Base-by-base conservation (phyloP, 192 early-diverging fungal genomes). In the Gamsiella multidivaricata region DNA sequence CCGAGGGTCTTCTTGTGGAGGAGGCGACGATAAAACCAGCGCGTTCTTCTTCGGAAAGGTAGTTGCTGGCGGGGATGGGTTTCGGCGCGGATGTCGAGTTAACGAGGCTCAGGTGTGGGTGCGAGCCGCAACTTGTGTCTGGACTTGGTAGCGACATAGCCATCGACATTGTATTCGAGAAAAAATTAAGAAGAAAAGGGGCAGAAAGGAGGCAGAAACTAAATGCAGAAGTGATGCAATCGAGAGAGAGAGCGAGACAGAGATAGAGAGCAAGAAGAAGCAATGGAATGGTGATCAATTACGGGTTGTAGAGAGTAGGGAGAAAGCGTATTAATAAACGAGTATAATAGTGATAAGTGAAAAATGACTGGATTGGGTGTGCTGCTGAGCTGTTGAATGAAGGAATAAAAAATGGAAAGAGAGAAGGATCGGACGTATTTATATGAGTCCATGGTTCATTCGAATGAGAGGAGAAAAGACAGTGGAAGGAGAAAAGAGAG, bases 31-130 rank as follows among this genome's bases (percentile, higher is more conserved):
- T 53, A 20, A 53, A 53, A 14, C 12, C 36, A 9, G 49, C 49
- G 7, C 61, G 61, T 17, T 64, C 61, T 28, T 64, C 36, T 8
- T 64, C 49, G 33, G 50, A 39, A n/a, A 64, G 50, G 29, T 53
- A 50, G n/a, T 6, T 20, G 22, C 22, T 23, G 11, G 15, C 22
- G 20, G 56, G 28, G 25, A n/a, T 28, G 23, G 26, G 51, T 8
- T 31, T 53, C 1, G 51, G 28, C 9, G 51, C 26, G 7, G 51
- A 18, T 15, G 3, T 18, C 26, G 52, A 12, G 22, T 23, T 25
- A 18, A 3, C 22, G 39, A n/a, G 25, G 29, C 8, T 49, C 22
- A 54, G 23, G 15, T 50, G 49, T 39, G 61, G 61, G 33, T 53
- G 49, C 0, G 61, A 64, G 15, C 61, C 34, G 26, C 61, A 50